Conservation (phyloP, 495 filamentous ascomycete species). For the Penicillium paxilli region DNA sequence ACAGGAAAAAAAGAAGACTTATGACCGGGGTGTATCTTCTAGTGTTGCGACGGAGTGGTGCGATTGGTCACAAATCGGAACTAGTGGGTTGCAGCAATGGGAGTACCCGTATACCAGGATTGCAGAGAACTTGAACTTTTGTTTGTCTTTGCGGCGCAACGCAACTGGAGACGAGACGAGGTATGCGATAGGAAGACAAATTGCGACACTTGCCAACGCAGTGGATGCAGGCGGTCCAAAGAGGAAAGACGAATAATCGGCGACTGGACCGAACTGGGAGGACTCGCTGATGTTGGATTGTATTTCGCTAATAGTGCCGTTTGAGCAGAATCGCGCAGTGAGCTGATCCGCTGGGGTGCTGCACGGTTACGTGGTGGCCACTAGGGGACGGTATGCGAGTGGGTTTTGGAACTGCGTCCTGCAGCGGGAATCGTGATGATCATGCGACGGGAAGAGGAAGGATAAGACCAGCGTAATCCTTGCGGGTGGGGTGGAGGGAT, state of each 20-base stretch:
- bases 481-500: too few species aligned
- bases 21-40: slow-evolving; percentile 15
- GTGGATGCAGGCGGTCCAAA: slow-evolving; percentile 46
- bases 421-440: slow-evolving; percentile 24
- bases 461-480: slow-evolving; percentile 33
- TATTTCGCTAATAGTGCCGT: slow-evolving; percentile 25
- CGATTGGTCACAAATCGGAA: slow-evolving; percentile 26
- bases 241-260: slow-evolving; percentile 41
- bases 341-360: slow-evolving; percentile 32
- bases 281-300: slow-evolving; percentile 32
- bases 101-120: slow-evolving; percentile 27
- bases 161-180: slow-evolving; percentile 15
- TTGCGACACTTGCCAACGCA: slow-evolving; percentile 44
- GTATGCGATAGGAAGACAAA: slow-evolving; percentile 12
- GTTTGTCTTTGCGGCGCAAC: slow-evolving; percentile 28
- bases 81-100: slow-evolving; percentile 26
- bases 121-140: slow-evolving; percentile 24
- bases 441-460: slow-evolving; percentile 26
- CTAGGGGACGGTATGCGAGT: slow-evolving; percentile 30
- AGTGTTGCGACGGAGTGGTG: slow-evolving; percentile 2
- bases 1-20: slow-evolving; percentile 14
- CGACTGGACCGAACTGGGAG: slow-evolving; percentile 31
- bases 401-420: slow-evolving; percentile 17
- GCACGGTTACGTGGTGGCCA: slow-evolving; percentile 46
- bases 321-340: slow-evolving; percentile 24